Evolutionary conservation across 2,329 filamentous ascomycete species (phyloP).

Genomic region (Graphilbum ipis-grandicollis): DNA sequence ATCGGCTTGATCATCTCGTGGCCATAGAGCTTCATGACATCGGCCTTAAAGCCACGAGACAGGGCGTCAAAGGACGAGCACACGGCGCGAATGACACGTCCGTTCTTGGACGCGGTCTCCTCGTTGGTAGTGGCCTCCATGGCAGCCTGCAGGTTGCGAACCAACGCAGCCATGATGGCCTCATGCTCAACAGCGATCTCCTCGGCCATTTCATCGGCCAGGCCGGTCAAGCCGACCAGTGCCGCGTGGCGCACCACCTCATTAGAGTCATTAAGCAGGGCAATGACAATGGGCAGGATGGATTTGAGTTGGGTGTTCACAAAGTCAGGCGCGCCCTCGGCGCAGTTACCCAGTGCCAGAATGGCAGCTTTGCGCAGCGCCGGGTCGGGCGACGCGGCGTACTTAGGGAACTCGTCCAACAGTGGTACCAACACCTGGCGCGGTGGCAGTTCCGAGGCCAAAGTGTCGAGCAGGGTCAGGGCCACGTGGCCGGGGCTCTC

Average conservation of each 20-base stretch:
- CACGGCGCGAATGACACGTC: constrained; percentile 75
- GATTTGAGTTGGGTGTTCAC: constrained; percentile 80
- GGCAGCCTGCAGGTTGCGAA: constrained; percentile 78
- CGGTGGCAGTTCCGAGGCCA: constrained; percentile 75
- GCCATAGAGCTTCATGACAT: constrained; percentile 68
- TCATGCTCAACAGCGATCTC: constrained; percentile 77
- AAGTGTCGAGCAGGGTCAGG: constrained; percentile 72
- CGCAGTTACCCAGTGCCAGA: constrained; percentile 78
- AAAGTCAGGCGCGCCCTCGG: constrained; percentile 94
- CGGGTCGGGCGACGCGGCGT: constrained; percentile 57
- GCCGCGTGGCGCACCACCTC: constrained; percentile 72
- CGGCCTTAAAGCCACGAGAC: constrained; percentile 67
- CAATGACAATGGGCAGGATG: constrained; percentile 71
- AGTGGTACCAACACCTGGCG: constrained; percentile 89
- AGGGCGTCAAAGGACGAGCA: constrained; percentile 85
- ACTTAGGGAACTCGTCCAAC: constrained; percentile 68
- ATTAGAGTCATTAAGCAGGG: constrained; percentile 70
- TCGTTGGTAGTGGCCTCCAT: constrained; percentile 47
- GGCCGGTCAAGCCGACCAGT: constrained; percentile 69
- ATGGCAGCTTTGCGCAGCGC: constrained; percentile 81
- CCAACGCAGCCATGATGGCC: constrained; percentile 63
- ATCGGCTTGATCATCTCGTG: constrained; percentile 70
- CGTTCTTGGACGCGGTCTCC: constrained; percentile 52
- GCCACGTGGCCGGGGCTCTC: constrained; percentile 73
- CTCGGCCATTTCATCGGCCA: constrained; percentile 86